These are phyloP conservation scores for Podaxis rugospora DNA, from an alignment of 768 basidiomycete species.

Conservation along the genomic window DNA sequence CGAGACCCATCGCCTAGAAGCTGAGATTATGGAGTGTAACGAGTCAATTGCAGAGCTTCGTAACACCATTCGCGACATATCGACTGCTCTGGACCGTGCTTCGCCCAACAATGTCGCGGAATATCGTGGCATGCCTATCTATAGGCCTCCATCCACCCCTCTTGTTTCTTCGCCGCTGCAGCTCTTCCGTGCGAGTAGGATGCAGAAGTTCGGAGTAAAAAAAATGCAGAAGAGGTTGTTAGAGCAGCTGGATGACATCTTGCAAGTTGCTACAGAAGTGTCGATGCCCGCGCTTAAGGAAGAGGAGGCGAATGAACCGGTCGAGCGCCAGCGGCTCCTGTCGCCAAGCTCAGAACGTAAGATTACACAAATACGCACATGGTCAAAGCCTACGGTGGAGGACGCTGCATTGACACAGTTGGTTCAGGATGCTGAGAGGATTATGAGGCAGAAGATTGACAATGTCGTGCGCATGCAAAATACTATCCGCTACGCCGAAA, in stretches of 20 bases:
- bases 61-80: constrained; percentile 80
- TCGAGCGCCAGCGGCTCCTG: constrained; percentile 87
- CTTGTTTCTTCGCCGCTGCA: constrained; percentile 72
- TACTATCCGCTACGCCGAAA: constrained; percentile 94
- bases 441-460: constrained; percentile 92
- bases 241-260: constrained; percentile 82
- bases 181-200: constrained; percentile 69
- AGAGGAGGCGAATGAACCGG: constrained; percentile 86
- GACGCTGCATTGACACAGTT: constrained; percentile 83
- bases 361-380: constrained; percentile 76
- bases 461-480: constrained; percentile 95
- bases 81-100: constrained; percentile 65
- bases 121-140: constrained; percentile 86
- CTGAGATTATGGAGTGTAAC: constrained; percentile 91
- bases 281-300: constrained; percentile 88
- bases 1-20: constrained; percentile 93
- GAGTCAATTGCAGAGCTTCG: constrained; percentile 86
- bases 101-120: constrained; percentile 66
- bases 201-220: constrained; percentile 78
- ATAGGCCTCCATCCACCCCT: constrained; percentile 68
- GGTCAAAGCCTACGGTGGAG: constrained; percentile 82
- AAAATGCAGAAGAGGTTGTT: constrained; percentile 77
- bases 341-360: constrained; percentile 88
- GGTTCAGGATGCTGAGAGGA: constrained; percentile 80
- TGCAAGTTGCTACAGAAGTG: constrained; percentile 75